phyloP scores from a whole-genome alignment of 2,329 filamentous ascomycete species.

The Phialemoniopsis sp. region DNA sequence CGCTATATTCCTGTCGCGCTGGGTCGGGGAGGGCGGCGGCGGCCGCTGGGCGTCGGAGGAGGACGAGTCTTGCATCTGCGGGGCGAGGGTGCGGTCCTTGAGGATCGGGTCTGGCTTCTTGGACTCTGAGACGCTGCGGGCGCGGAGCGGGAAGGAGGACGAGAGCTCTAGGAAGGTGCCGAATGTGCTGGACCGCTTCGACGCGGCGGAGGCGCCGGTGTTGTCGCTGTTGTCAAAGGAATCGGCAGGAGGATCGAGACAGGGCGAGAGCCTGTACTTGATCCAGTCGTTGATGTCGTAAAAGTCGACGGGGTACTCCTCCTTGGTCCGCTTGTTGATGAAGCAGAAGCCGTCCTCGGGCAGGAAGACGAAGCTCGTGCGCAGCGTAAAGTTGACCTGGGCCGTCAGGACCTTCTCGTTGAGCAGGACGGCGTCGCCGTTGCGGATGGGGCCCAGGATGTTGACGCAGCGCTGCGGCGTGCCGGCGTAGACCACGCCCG shows the following conservation, averaged over 20 bases:
- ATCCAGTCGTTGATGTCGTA: slow-evolving; percentile 78
- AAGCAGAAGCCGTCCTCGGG: slow-evolving; percentile 88
- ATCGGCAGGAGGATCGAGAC: slow-evolving; percentile 59
- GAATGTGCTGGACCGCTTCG: slow-evolving; percentile 28
- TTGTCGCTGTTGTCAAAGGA: slow-evolving; percentile 42
- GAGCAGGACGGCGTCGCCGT: slow-evolving; percentile 87
- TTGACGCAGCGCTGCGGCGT: slow-evolving; percentile 85
- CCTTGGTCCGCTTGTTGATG: slow-evolving; percentile 74
- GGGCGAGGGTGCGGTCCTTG: slow-evolving; percentile 7
- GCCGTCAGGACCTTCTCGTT: slow-evolving; percentile 88
- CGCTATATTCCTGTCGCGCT: slow-evolving; percentile 42
- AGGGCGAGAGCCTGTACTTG: slow-evolving; percentile 73
- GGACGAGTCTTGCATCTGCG: slow-evolving; percentile 10
- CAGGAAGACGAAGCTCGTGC: slow-evolving; percentile 79
- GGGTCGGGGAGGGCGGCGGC: slow-evolving; percentile 19
- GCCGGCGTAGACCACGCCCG: slow-evolving; percentile 81
- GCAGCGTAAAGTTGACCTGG: slow-evolving; percentile 87
- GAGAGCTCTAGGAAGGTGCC: slow-evolving; percentile 43
- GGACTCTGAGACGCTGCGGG: slow-evolving; percentile 31
- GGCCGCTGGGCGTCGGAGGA: slow-evolving; percentile 11
- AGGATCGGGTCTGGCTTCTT: too few species aligned
- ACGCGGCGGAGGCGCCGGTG: background rate
- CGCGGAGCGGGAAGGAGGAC: slow-evolving; percentile 36
- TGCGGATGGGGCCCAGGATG: slow-evolving; percentile 82
- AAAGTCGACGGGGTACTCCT: slow-evolving; percentile 80